Percentiles rank a stretch among this genome's conserved stretches.
Evolutionary conservation across 345 rosid species (phyloP).

Genomic region (thale cress (Arabidopsis thaliana)): TAIR10.1 NC_003070.9:10895501-10896000

Average conservation of each 20-base stretch:
- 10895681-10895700: slow-evolving; percentile 49
- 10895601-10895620: slow-evolving; percentile 76
- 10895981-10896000: slow-evolving; percentile 70
- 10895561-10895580: slow-evolving; percentile 55
- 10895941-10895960: slow-evolving; percentile 70
- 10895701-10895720: slow-evolving; percentile 42
- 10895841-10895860: slow-evolving; percentile 65
- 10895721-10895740: slow-evolving; percentile 71
- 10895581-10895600: slow-evolving; percentile 44
- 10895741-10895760: slow-evolving; percentile 59
- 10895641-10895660: slow-evolving; percentile 50
- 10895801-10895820: slow-evolving; percentile 61
- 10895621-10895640: slow-evolving; percentile 68
- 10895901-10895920: slow-evolving; percentile 56
- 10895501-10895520: slow-evolving; percentile 49
- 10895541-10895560: slow-evolving; percentile 51
- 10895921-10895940: slow-evolving; percentile 55
- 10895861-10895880: slow-evolving; percentile 64
- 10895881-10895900: slow-evolving; percentile 60
- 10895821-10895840: slow-evolving; percentile 64
- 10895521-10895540: slow-evolving; percentile 51
- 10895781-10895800: slow-evolving; percentile 59
- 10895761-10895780: slow-evolving; percentile 52
- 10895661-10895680: slow-evolving; percentile 59
- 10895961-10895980: slow-evolving; percentile 83